A percentile compares a stretch with the other conserved stretches of the same genome.
Evolutionary conservation across 2,329 filamentous ascomycete genomes (phyloP).

Genomic region (Arthroderma uncinatum): DNA sequence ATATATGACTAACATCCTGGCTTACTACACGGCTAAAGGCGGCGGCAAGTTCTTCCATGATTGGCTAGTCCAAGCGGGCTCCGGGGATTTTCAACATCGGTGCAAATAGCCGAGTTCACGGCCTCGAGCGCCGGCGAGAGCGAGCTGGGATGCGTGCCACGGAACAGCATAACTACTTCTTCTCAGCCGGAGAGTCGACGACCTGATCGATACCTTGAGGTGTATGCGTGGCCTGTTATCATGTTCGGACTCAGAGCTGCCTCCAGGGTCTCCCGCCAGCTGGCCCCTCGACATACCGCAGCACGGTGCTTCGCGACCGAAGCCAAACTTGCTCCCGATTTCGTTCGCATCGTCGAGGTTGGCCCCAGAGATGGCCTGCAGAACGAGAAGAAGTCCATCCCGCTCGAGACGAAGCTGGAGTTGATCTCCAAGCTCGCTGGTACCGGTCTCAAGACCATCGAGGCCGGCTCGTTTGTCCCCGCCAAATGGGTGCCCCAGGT

Average conservation of each 20-base stretch:
- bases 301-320: slow-evolving; percentile 29
- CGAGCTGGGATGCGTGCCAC: background rate
- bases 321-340: slow-evolving; percentile 35
- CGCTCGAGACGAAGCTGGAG: slow-evolving; percentile 40
- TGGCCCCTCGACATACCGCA: slow-evolving; percentile 17
- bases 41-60: background rate
- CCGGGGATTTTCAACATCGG: background rate
- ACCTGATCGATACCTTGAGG: background rate
- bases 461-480: slow-evolving; percentile 44
- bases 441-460: slow-evolving; percentile 41
- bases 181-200: background rate
- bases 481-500: slow-evolving; percentile 47
- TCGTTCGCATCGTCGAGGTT: slow-evolving; percentile 45
- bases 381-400: slow-evolving; percentile 42
- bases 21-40: background rate
- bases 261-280: slow-evolving; percentile 22
- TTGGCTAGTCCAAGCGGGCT: background rate
- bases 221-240: background rate
- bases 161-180: background rate
- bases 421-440: slow-evolving; percentile 38
- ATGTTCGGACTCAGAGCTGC: slow-evolving; percentile 23
- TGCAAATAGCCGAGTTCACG: slow-evolving; percentile 3
- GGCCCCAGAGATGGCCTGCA: slow-evolving; percentile 44
- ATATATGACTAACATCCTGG: background rate
- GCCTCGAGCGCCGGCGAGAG: background rate